Evolutionary conservation across 2,329 filamentous ascomycete species (phyloP), one percentile per base, ranked within the genome.

Genomic region (Sclerotinia trifoliorum): DNA sequence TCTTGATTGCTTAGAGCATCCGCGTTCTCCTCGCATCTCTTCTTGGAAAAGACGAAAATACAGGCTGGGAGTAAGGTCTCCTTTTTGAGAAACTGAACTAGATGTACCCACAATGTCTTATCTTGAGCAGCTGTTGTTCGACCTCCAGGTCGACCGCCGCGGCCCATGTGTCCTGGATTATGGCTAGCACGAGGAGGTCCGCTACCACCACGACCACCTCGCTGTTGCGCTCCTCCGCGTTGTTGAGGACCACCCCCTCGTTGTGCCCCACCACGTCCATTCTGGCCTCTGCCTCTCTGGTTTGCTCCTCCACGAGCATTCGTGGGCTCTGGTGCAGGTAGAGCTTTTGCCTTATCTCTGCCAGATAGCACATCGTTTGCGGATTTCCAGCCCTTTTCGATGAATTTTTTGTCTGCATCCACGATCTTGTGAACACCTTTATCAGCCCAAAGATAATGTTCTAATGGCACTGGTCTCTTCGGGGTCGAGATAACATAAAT

Each of bases 1-100:
- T 99, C 95, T 73, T 97, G 90, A 76, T 97, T 98, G 70, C 92
- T 94, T 29, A 99, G 83, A 0, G 95, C 94, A 77, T 97, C 93
- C 0, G 95, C 95, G 78, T 98, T 99, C 77, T 98, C 93, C 79
- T 99, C 95, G 75, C 95, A 98, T 65, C 95, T 85, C 80, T 95
- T 97, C 81, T 98, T 99, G 3, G 95, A 99, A 79, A 99, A 99
- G 67, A 99, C 94, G 77, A 99, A 99, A 73, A 99, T 96, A 78
- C 94, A 98, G 11, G 91, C 93, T 0, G 95, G 95, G 4, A 99
- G 85, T 5, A 99, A 84, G 61, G 88, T 92, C 65, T 93, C 88
- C 78, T 96, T 97, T 75, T 89, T 92, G 66, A 99, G 83, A 79
- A 92, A 93, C 75, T 96, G 92, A 3, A 99, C 93, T 51, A 99